A percentile compares a stretch with the other conserved stretches of the same genome.
These are phyloP conservation scores for Chenopodium album DNA, from an alignment of 148 eudicot species.

Conservation along the genomic window DNA sequence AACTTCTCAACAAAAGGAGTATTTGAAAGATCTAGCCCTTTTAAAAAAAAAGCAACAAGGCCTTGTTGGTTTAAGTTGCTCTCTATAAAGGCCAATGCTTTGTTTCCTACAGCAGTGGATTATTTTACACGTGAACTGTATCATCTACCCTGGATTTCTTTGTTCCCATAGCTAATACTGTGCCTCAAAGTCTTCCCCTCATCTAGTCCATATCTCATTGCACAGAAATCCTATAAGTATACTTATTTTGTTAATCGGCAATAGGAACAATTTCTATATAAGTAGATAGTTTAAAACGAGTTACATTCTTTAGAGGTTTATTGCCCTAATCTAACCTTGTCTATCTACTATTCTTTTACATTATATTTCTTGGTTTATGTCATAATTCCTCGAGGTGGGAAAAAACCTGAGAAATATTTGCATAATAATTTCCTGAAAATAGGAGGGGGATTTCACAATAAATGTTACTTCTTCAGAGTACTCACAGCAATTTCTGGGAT, in stretches of 20 bases:
- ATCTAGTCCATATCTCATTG: background rate
- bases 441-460: background rate
- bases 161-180: background rate
- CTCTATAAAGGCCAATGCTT: background rate
- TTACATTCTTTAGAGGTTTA: background rate
- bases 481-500: slow-evolving; percentile 73
- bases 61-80: background rate
- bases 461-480: background rate
- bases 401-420: background rate
- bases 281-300: background rate
- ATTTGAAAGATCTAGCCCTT: background rate
- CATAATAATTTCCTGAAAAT: background rate
- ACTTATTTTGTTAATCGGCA: background rate
- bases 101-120: background rate
- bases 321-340: background rate
- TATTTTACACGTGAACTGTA: background rate
- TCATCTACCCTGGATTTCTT: background rate
- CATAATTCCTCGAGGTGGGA: background rate
- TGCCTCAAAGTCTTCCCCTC: background rate
- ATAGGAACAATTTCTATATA: background rate
- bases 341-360: background rate
- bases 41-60: background rate
- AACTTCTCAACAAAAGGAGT: background rate
- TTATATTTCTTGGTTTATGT: background rate
- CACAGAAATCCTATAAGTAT: background rate